These are phyloP conservation scores for Microthyrium microscopicum DNA, from an alignment of 2,329 filamentous ascomycete species.

Conservation along the genomic window DNA sequence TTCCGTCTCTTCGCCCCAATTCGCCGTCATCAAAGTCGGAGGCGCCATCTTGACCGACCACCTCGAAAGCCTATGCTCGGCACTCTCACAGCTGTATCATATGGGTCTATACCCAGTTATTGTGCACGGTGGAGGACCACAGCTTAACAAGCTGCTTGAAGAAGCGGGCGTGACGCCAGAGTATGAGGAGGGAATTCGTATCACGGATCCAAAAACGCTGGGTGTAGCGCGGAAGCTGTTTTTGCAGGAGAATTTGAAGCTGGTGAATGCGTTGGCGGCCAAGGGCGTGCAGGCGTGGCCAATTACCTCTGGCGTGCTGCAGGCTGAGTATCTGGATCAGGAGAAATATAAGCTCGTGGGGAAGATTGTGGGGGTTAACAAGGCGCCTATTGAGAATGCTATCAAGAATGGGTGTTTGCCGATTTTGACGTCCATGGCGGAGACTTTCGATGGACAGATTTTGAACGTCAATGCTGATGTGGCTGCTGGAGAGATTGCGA, in stretches of 20 bases:
- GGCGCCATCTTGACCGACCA: slow-evolving; percentile 92
- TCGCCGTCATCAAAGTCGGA: slow-evolving; percentile 95
- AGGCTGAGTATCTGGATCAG: slow-evolving; percentile 88
- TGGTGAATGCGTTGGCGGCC: slow-evolving; percentile 77
- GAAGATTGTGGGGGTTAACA: slow-evolving; percentile 87
- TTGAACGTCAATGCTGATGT: slow-evolving; percentile 98
- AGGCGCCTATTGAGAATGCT: slow-evolving; percentile 73
- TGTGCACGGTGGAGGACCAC: slow-evolving; percentile 85
- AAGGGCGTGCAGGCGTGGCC: slow-evolving; percentile 80
- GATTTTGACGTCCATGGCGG: slow-evolving; percentile 90
- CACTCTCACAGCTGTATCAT: slow-evolving; percentile 81
- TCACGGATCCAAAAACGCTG: slow-evolving; percentile 90
- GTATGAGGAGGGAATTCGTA: slow-evolving; percentile 89
- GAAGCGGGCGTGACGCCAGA: slow-evolving; percentile 85
- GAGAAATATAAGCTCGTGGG: slow-evolving; percentile 92
- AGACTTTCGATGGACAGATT: slow-evolving; percentile 78
- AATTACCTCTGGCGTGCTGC: slow-evolving; percentile 78
- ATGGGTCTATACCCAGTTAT: slow-evolving; percentile 90
- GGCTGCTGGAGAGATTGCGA: slow-evolving; percentile 81
- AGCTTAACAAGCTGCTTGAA: slow-evolving; percentile 82
- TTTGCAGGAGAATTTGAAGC: slow-evolving; percentile 83
- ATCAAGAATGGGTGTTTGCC: slow-evolving; percentile 85
- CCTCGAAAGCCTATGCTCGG: slow-evolving; percentile 77
- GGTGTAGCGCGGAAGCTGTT: slow-evolving; percentile 84
- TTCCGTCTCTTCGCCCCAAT: slow-evolving; percentile 89